These are phyloP conservation scores for Leccinum incarnatum DNA, from an alignment of 768 basidiomycete genomes.

Conservation along the genomic window DNA sequence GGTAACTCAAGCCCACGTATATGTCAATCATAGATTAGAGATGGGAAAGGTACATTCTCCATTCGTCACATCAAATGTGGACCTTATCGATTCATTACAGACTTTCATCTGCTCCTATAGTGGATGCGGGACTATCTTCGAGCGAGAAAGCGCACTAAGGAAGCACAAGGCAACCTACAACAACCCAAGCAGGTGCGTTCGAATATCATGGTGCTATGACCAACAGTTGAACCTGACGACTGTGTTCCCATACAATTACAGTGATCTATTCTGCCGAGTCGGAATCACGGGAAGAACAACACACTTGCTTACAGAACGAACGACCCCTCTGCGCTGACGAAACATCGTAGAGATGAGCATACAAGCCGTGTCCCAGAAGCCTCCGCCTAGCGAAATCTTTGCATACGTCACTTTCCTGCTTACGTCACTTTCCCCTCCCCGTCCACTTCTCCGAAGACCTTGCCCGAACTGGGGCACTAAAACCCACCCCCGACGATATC, in stretches of 20 bases:
- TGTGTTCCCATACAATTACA: slow-evolving; percentile 4
- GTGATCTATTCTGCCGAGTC: background rate
- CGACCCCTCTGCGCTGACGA: slow-evolving; percentile 17
- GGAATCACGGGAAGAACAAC: background rate
- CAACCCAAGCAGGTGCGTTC: slow-evolving; percentile 5
- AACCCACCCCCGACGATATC: too few species aligned
- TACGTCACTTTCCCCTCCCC: too few species aligned
- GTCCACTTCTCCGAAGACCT: too few species aligned
- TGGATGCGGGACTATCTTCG: slow-evolving; percentile 12
- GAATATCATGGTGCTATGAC: background rate
- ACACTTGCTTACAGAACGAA: slow-evolving; percentile 11
- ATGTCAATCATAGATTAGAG: background rate
- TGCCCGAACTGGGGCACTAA: too few species aligned
- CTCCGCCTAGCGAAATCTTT: too few species aligned
- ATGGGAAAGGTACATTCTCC: background rate
- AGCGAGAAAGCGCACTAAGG: slow-evolving; percentile 3
- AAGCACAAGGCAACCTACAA: slow-evolving; percentile 13
- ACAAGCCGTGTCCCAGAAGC: slow-evolving; percentile 3
- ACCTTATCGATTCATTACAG: slow-evolving; percentile 1
- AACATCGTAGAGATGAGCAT: slow-evolving; percentile 13
- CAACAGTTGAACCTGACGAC: background rate
- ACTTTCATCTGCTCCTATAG: slow-evolving; percentile 2
- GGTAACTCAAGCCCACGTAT: background rate
- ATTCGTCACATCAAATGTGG: background rate
- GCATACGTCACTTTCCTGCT: too few species aligned